phyloP scores from a whole-genome alignment of 2,329 filamentous ascomycete genomes.

The Colletotrichum filicis region DNA sequence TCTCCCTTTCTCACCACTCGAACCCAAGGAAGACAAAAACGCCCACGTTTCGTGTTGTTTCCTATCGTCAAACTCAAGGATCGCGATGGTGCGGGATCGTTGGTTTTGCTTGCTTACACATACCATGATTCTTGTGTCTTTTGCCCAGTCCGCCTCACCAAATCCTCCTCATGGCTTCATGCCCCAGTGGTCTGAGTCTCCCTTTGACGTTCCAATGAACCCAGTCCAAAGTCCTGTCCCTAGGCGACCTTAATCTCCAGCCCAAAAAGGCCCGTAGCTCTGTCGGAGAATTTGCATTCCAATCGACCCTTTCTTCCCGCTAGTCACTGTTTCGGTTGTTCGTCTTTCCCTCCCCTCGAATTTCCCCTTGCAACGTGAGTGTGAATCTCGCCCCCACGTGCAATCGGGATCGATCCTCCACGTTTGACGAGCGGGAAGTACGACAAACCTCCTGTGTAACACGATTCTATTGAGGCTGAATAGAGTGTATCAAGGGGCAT shows the following conservation, averaged over 20 bases:
- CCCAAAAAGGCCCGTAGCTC: conserved; percentile 11
- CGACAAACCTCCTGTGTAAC: not conserved
- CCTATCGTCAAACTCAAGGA: not conserved
- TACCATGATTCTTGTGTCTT: not conserved
- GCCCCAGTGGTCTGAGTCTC: conserved; percentile 19
- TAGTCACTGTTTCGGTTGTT: not conserved
- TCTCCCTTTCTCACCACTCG: not conserved
- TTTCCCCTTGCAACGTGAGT: not conserved
- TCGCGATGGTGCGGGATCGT: not conserved
- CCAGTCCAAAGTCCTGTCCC: not conserved
- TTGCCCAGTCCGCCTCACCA: not conserved
- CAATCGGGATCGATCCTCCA: not conserved
- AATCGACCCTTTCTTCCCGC: not conserved
- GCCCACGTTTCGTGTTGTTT: not conserved
- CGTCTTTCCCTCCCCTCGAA: not conserved
- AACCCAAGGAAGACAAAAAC: not conserved
- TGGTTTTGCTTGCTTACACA: not conserved
- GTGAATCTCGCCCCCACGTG: not conserved
- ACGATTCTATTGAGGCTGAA: not conserved
- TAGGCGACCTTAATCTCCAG: conserved; percentile 27
- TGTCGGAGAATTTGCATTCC: conserved; percentile 18
- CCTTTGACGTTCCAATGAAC: conserved; percentile 28
- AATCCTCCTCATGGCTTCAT: not conserved
- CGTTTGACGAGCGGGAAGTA: not conserved
- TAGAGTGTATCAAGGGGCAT: not conserved